Percentiles rank a stretch among this genome's conserved stretches.
Evolutionary conservation across 345 rosid genomes (phyloP).

Genomic region (Cardiospermum halicacabum): DNA sequence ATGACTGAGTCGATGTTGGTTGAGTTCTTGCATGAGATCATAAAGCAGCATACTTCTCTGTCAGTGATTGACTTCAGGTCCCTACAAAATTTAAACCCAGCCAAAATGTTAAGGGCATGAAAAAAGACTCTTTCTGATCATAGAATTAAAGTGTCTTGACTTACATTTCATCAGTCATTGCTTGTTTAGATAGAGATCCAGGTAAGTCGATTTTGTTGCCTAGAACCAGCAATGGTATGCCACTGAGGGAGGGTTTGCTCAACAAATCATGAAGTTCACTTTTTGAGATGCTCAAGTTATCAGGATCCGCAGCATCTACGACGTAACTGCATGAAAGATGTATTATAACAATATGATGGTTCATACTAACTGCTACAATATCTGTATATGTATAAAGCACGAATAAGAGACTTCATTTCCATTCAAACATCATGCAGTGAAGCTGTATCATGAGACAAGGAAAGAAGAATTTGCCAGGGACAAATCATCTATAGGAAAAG

Average conservation of each 20-base stretch:
- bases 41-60: constrained; percentile 89
- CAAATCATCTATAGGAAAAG: background rate
- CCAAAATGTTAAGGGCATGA: background rate
- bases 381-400: background rate
- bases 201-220: constrained; percentile 93
- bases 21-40: constrained; percentile 96
- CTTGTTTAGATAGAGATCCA: constrained; percentile 80
- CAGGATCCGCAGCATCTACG: constrained; percentile 90
- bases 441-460: background rate
- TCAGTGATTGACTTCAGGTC: constrained; percentile 61
- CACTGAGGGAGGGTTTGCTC: constrained; percentile 68
- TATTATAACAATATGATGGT: background rate
- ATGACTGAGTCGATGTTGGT: constrained; percentile 81
- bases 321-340: constrained; percentile 49
- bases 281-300: constrained; percentile 69
- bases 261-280: constrained; percentile 88
- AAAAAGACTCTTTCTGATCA: background rate
- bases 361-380: background rate
- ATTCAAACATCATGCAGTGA: background rate
- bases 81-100: constrained; percentile 31
- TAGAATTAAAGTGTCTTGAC: constrained; percentile 11
- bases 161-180: constrained; percentile 80
- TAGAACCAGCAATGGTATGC: constrained; percentile 78
- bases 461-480: background rate
- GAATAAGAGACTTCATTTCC: background rate